Evolutionary conservation across 192 early-diverging fungal genomes (phyloP).

Genomic region (Mortierella claussenii): DNA sequence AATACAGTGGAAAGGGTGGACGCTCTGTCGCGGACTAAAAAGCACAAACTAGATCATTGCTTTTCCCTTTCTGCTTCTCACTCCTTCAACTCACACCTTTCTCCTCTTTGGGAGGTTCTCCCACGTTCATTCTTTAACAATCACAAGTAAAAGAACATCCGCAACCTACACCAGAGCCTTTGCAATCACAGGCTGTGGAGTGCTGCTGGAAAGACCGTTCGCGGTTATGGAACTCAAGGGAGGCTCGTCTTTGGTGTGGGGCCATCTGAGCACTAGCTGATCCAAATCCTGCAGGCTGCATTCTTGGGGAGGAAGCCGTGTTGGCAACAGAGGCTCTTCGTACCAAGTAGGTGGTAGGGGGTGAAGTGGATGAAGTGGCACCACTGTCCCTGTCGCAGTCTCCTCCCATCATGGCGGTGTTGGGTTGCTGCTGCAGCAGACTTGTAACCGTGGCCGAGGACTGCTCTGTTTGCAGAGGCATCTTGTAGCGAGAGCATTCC

Average conservation of each 20-base stretch:
- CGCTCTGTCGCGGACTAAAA: too few relatives aligned
- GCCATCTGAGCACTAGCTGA: not conserved
- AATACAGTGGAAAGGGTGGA: too few relatives aligned
- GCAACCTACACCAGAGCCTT: slow-evolving; percentile 47
- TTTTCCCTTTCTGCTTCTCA: too few relatives aligned
- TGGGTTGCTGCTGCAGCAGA: slow-evolving; percentile 7
- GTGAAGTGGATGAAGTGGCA: slow-evolving; percentile 14
- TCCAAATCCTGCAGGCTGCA: slow-evolving; percentile 33
- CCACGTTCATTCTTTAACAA: slow-evolving; percentile 34
- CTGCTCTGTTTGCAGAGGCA: slow-evolving; percentile 13
- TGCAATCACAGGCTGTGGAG: slow-evolving; percentile 46
- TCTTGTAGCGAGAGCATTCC: slow-evolving; percentile 39
- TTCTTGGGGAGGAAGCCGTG: slow-evolving; percentile 18
- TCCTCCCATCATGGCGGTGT: not conserved
- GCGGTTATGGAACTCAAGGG: slow-evolving; percentile 41
- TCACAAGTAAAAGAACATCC: slow-evolving; percentile 34
- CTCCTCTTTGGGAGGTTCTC: too few relatives aligned
- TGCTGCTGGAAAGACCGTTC: slow-evolving; percentile 47
- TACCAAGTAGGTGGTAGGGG: slow-evolving; percentile 18
- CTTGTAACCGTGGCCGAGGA: not conserved
- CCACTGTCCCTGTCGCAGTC: not conserved
- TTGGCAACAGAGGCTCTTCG: slow-evolving; percentile 12
- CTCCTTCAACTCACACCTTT: too few relatives aligned
- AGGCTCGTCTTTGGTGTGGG: slow-evolving; percentile 32
- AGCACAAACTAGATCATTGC: too few relatives aligned